Conservation (phyloP, 257 asterid species). For the Solanum chmielewskii region DNA sequence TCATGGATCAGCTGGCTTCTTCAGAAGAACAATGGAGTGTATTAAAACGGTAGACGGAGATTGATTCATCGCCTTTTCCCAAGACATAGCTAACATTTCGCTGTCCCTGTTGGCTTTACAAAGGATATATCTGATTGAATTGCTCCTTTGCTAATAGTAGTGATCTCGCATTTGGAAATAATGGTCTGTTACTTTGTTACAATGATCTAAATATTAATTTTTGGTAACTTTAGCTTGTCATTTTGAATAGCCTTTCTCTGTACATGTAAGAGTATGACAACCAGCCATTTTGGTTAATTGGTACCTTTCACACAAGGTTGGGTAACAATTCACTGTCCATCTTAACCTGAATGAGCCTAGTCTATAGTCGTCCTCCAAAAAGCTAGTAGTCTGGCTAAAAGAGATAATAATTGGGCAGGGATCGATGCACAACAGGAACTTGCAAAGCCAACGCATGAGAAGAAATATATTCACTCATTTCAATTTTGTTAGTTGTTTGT, state of each 20-base stretch:
- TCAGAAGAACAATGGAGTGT: conserved; percentile 5
- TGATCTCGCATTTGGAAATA: not conserved
- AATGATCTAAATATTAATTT: not conserved
- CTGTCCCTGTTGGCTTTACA: not conserved
- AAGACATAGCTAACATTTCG: not conserved
- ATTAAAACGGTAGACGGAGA: not conserved
- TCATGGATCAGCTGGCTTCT: not conserved
- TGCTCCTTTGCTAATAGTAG: not conserved
- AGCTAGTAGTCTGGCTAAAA: too few relatives aligned
- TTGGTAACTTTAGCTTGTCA: not conserved
- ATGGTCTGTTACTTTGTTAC: not conserved
- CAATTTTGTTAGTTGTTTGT: too few relatives aligned
- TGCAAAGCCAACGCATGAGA: too few relatives aligned
- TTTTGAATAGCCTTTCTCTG: not conserved
- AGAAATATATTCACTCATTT: not conserved
- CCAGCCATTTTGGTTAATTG: not conserved
- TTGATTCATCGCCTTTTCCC: not conserved
- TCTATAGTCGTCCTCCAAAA: not conserved
- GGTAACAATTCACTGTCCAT: not conserved
- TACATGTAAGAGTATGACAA: not conserved
- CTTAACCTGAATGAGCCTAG: not conserved
- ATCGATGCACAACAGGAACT: too few relatives aligned
- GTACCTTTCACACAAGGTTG: not conserved
- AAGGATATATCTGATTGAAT: not conserved
- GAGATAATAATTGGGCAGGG: not conserved